Evolutionary conservation across 805 yeast genomes (phyloP).

Genomic region (Kuraishia borneana): DNA sequence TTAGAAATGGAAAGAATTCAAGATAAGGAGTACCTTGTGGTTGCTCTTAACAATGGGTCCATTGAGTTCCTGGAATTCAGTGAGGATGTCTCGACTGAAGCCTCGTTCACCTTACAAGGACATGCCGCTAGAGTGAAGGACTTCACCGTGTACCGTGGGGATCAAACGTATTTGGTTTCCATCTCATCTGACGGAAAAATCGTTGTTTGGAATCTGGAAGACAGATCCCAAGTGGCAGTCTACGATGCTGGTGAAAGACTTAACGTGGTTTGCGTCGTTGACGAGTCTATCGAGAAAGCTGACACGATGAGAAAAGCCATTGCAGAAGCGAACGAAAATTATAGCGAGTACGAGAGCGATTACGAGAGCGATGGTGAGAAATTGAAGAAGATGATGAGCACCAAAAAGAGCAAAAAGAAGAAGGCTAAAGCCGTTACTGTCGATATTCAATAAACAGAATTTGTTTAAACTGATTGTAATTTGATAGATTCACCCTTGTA

Average conservation of each 20-base stretch:
- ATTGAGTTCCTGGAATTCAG: slow-evolving; percentile 44
- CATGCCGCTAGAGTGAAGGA: slow-evolving; percentile 84
- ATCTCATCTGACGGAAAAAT: slow-evolving; percentile 91
- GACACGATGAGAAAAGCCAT: slow-evolving; percentile 46
- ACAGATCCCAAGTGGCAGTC: slow-evolving; percentile 76
- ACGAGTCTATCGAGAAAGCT: slow-evolving; percentile 68
- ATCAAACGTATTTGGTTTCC: slow-evolving; percentile 44
- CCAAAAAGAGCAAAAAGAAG: slow-evolving; percentile 26
- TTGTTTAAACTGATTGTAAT: slow-evolving; percentile 1
- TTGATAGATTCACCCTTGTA: slow-evolving; percentile 44
- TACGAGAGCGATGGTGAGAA: slow-evolving; percentile 70
- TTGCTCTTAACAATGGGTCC: slow-evolving; percentile 65
- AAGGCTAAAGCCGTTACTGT: slow-evolving; percentile 35
- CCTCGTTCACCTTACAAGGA: slow-evolving; percentile 57
- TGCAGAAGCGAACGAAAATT: slow-evolving; percentile 25
- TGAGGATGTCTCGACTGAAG: slow-evolving; percentile 18
- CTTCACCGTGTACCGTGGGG: slow-evolving; percentile 34
- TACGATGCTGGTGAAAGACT: slow-evolving; percentile 86
- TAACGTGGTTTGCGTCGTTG: slow-evolving; percentile 70
- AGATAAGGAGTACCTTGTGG: slow-evolving; percentile 44
- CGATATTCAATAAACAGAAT: slow-evolving; percentile 41
- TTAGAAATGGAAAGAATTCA: slow-evolving; percentile 38
- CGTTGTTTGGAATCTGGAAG: slow-evolving; percentile 74
- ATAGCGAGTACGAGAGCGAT: slow-evolving; percentile 53
- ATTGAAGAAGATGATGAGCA: slow-evolving; percentile 41